Evolutionary conservation across 2,329 filamentous ascomycete species (phyloP).

Genomic region (Cyanodermella asteris): DNA sequence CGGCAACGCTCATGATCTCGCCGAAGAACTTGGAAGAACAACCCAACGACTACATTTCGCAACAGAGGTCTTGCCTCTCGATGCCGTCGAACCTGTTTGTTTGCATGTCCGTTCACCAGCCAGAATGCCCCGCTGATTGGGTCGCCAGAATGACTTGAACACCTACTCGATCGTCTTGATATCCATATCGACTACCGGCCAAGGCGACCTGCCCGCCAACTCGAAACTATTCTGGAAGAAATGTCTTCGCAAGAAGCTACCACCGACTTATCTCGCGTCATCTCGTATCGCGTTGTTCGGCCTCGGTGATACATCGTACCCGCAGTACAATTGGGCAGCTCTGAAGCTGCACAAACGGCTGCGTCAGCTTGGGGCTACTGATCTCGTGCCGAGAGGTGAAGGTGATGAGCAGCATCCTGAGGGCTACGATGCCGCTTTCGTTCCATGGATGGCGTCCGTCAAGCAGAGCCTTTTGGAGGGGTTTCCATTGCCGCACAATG

Average conservation of each 20-base stretch:
- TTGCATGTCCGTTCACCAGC: not conserved
- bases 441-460: slow-evolving; percentile 54
- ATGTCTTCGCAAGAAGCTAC: slow-evolving; percentile 56
- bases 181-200: slow-evolving; percentile 75
- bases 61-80: slow-evolving; percentile 54
- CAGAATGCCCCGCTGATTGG: slow-evolving; percentile 3
- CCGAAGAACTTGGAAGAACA: slow-evolving; percentile 57
- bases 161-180: slow-evolving; percentile 44
- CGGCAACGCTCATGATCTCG: slow-evolving; percentile 79
- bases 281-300: slow-evolving; percentile 72
- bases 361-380: slow-evolving; percentile 56
- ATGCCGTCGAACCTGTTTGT: slow-evolving; percentile 53
- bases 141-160: slow-evolving; percentile 20
- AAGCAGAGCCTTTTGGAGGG: slow-evolving; percentile 41
- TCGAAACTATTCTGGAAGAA: slow-evolving; percentile 65
- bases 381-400: slow-evolving; percentile 60
- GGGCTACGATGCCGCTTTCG: slow-evolving; percentile 65
- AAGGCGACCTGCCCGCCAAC: slow-evolving; percentile 82
- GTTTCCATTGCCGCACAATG: slow-evolving; percentile 45
- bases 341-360: slow-evolving; percentile 73
- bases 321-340: slow-evolving; percentile 82
- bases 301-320: slow-evolving; percentile 83
- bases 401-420: slow-evolving; percentile 87
- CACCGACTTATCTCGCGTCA: slow-evolving; percentile 42
- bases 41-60: slow-evolving; percentile 59